These are phyloP conservation scores for Collybia sp. DNA, from an alignment of 768 basidiomycete species.

Conservation along the genomic window DNA sequence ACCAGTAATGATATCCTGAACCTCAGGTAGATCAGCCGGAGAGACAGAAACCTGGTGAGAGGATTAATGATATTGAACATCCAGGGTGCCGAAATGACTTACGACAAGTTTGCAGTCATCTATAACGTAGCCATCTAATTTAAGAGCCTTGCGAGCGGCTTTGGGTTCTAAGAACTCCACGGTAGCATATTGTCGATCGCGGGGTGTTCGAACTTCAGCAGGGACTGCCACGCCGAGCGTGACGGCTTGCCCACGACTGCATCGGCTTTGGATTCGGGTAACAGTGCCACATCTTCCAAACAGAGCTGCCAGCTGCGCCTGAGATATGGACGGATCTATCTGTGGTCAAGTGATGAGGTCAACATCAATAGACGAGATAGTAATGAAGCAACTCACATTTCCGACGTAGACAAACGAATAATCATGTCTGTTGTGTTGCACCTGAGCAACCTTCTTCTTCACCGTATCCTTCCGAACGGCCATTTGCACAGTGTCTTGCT, in stretches of 20 bases:
- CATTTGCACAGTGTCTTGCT: slow-evolving; percentile 18
- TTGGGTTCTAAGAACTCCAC: slow-evolving; percentile 35
- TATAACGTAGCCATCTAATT: slow-evolving; percentile 29
- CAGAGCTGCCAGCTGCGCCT: slow-evolving; percentile 21
- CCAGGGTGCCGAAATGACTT: slow-evolving; percentile 12
- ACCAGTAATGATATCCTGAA: slow-evolving; percentile 25
- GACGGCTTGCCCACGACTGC: slow-evolving; percentile 34
- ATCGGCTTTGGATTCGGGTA: slow-evolving; percentile 31
- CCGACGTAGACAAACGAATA: slow-evolving; percentile 49
- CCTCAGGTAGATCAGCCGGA: slow-evolving; percentile 36
- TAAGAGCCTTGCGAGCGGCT: slow-evolving; percentile 37
- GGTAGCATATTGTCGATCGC: slow-evolving; percentile 47
- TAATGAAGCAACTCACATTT: slow-evolving; percentile 41
- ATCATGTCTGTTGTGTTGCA: slow-evolving; percentile 4
- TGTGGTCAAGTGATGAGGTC: slow-evolving; percentile 9
- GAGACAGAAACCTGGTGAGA: slow-evolving; percentile 27
- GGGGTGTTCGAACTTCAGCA: slow-evolving; percentile 11
- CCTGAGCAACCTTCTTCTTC: slow-evolving; percentile 4
- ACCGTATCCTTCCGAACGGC: slow-evolving; percentile 18
- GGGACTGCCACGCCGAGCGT: slow-evolving; percentile 18
- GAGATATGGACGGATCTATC: slow-evolving; percentile 30
- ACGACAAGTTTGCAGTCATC: slow-evolving; percentile 37
- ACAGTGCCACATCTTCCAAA: slow-evolving; percentile 35
- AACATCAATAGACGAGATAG: background rate
- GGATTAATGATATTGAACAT: background rate